Conservation (phyloP, 371 early-diverging fungal genomes). For the Mucor mucedo region DNA sequence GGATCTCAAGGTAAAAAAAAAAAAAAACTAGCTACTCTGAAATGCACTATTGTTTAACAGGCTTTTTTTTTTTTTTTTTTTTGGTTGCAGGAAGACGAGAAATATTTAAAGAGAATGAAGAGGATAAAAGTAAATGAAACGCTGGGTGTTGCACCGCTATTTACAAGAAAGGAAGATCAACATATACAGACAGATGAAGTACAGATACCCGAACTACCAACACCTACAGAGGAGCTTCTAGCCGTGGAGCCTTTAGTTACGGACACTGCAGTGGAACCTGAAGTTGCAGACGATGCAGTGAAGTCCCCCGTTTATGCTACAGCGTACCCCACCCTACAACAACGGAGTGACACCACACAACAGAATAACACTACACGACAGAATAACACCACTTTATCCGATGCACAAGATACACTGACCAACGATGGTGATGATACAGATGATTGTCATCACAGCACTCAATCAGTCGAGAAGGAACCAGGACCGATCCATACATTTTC, state of each 20-base stretch:
- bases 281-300: no score
- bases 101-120: slow-evolving; percentile 23
- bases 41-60: background rate
- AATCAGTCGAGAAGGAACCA: background rate
- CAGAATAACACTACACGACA: no score
- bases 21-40: background rate
- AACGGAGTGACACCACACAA: no score
- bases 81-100: slow-evolving; percentile 10
- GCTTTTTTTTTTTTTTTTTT: background rate
- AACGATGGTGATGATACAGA: no score
- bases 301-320: no score
- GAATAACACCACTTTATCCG: no score
- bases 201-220: background rate
- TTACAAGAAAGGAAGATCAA: slow-evolving; percentile 2
- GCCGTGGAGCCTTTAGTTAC: no score
- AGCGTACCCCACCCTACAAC: no score
- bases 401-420: no score
- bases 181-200: no score
- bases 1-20: slow-evolving; percentile 8
- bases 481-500: background rate
- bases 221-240: background rate
- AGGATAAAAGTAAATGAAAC: slow-evolving; percentile 4
- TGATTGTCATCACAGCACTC: no score
- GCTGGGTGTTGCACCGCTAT: slow-evolving; percentile 5
- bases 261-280: no score